phyloP scores from a whole-genome alignment of 2,329 filamentous ascomycete species.

The Dactylellina haptotyla region DNA sequence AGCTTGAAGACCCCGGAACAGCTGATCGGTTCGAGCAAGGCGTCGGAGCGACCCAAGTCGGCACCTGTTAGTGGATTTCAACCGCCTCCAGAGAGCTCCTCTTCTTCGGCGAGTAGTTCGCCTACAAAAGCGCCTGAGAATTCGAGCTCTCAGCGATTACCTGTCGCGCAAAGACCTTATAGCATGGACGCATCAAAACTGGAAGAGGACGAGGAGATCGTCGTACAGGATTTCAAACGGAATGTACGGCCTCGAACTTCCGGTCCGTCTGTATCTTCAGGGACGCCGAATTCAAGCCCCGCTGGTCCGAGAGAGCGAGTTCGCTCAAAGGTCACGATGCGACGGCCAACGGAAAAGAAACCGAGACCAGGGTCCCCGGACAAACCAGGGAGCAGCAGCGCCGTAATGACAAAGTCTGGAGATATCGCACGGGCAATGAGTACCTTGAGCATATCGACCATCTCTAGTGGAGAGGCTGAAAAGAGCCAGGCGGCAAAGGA shows the following conservation, averaged over 20 bases:
- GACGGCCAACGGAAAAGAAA: slow-evolving; percentile 33
- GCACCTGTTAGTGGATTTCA: slow-evolving; percentile 43
- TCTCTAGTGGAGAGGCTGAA: slow-evolving; percentile 48
- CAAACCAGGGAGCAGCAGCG: slow-evolving; percentile 10
- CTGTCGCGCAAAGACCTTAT: slow-evolving; percentile 26
- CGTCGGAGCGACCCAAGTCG: slow-evolving; percentile 47
- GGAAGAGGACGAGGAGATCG: slow-evolving; percentile 28
- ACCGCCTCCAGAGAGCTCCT: background rate
- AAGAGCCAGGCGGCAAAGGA: slow-evolving; percentile 49
- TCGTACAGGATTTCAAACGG: slow-evolving; percentile 34
- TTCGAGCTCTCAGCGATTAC: background rate
- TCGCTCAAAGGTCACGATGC: slow-evolving; percentile 45
- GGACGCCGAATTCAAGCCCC: slow-evolving; percentile 6
- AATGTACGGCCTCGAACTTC: slow-evolving; percentile 35
- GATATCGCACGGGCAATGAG: slow-evolving; percentile 44
- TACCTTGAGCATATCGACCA: slow-evolving; percentile 36
- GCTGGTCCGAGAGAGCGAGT: slow-evolving; percentile 26
- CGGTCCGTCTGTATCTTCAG: background rate
- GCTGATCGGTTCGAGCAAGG: slow-evolving; percentile 52
- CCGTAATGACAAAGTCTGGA: background rate
- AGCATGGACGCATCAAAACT: slow-evolving; percentile 43
- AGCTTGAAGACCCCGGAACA: slow-evolving; percentile 36
- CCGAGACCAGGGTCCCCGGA: slow-evolving; percentile 13
- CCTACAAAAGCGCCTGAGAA: background rate
- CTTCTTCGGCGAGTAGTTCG: background rate